phyloP scores from a whole-genome alignment of 371 early-diverging fungal species.

The Syncephalastrum racemosum region DNA sequence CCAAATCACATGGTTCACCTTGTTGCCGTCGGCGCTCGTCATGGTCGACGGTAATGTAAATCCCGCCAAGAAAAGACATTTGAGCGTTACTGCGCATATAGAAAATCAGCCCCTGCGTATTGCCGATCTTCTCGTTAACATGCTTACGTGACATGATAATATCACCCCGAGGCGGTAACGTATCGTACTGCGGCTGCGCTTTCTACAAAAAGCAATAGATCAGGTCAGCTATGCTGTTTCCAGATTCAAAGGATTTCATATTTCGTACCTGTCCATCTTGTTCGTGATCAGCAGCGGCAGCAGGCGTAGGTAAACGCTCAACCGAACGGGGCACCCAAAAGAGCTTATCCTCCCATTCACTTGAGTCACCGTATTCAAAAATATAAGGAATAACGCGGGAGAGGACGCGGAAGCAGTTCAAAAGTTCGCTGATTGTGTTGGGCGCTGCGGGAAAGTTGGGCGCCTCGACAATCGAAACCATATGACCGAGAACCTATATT shows the following conservation, averaged over 20 bases:
- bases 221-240: neutral
- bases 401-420: conserved; percentile 81
- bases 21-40: conserved; percentile 32
- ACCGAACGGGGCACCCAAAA: conserved; percentile 67
- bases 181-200: conserved; percentile 31
- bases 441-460: conserved; percentile 55
- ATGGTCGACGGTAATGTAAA: conserved; percentile 75
- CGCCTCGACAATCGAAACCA: conserved; percentile 52
- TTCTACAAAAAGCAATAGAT: conserved; percentile 8
- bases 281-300: neutral
- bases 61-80: conserved; percentile 70
- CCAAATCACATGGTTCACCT: conserved; percentile 80
- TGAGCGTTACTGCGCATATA: conserved; percentile 28
- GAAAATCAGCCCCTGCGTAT: neutral
- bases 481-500: conserved; percentile 51
- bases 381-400: conserved; percentile 83
- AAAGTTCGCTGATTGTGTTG: conserved; percentile 55
- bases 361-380: conserved; percentile 65
- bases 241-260: neutral
- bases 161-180: conserved; percentile 34
- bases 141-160: conserved; percentile 30
- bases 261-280: neutral
- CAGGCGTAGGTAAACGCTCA: conserved; percentile 15
- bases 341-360: conserved; percentile 62
- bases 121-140: conserved; percentile 2